Base-by-base conservation (phyloP, 441 rosid species). In the Melastoma candidum region DNA sequence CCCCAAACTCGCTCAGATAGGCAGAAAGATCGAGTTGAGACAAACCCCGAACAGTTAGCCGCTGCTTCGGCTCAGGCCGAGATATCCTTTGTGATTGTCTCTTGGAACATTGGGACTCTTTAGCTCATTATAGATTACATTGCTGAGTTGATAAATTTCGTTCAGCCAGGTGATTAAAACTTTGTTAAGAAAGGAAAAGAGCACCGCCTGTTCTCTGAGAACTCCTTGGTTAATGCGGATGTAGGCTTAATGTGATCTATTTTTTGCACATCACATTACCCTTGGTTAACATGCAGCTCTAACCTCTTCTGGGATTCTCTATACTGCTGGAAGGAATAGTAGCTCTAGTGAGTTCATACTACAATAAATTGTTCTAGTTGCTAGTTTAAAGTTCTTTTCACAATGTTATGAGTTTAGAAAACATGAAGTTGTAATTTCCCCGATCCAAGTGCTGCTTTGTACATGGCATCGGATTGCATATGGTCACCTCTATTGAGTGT, bases 41-140 rank as follows among this genome's bases (percentile, higher is more conserved):
- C 96, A 53, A 92, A 83, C 67, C 98, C 98, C 26, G 98, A 92
- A 71, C 98, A 84, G 69, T 66, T 92, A 72, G 95, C 98, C 69
- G 98, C 98, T 70, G 98, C 98, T 46, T 87, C 98, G 25, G 97
- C 95, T 12, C 89, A 76, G 70, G 97, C 97, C 47, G 98, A 92
- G 69, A 92, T 88, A 92, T 92, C 98, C 98, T 86, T 52, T 52
- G 44, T 52, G 46, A 32, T 17, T 17, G 22, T 17, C 14, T 52
- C 26, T 44, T 52, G 57, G 22, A 17, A 57, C 22, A 47, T 54
- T 51, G 39, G 56, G 3, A 7, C 36, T 29, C 7, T 7, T 3
- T 29, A 29, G 36, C 36, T 29, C 36, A 29, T 29, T 29, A 29
- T 29, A 29, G 36, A 29, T 29, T 29, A 29, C 36, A 29, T 7